Base-by-base conservation (phyloP, 345 rosid genomes). In the Aquilaria yunnanensis region DNA sequence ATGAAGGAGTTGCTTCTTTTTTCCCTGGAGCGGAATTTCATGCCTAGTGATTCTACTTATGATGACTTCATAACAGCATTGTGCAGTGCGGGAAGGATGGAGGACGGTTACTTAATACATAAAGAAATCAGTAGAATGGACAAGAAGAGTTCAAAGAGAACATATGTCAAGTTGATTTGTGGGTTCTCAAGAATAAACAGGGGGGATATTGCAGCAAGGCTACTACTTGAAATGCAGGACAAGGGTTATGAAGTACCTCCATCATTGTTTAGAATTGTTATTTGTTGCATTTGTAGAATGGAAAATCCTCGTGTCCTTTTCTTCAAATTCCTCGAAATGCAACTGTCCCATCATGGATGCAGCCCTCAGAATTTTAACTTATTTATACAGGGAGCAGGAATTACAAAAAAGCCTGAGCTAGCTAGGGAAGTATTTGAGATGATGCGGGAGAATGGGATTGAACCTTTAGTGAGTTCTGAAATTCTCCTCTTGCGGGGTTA, bases 361-460 rank as follows among this genome's bases (percentile, higher is more conserved):
- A 65, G 60, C 41, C 9, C 32, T 67, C 37, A 57, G 23, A 67
- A 75, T 59, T 94, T 70, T 71, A 76, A 85, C 68, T 54, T 65
- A 61, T 88, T 86, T 80, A 83, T 90, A 9, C 73, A 76, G 71
- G 99, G 92, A 82, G 95, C 86, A 61, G 97, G 90, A 66, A 66
- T 66, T 71, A 86, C 90, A 53, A 73, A 65, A 60, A 82, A 67
- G 48, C 96, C 96, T 47, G 83, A 83, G 32, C 71, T 94, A 37
- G 96, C 95, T 47, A 85, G 85, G 74, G 52, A 73, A 63, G 83
- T 80, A 43, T 86, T 71, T 70, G 85, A 88, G 70, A 72, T 81
- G 77, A 90, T 94, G 86, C 74, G 14, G 53, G 66, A 70, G 67
- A 81, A 68, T 60, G 89, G 86, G 34, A 60, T 81, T 59, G 41